Percentiles rank a stretch among this genome's conserved stretches.
phyloP scores from a whole-genome alignment of 768 basidiomycete species.

The Piloderma croceum region DNA sequence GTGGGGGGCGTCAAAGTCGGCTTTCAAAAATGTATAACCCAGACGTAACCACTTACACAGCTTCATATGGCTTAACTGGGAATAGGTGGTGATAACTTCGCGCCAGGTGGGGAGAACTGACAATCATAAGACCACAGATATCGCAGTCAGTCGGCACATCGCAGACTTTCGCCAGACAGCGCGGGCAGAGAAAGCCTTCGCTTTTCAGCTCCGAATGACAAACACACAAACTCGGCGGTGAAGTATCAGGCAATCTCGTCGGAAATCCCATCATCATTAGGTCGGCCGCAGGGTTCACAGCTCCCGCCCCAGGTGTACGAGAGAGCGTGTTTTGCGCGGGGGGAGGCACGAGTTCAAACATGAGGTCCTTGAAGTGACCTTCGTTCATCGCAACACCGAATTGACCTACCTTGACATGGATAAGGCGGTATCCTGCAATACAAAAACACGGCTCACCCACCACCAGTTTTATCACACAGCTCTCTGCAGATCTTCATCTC shows the following conservation, averaged over 20 bases:
- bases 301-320: conserved; percentile 39
- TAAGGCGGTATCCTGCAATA: conserved; percentile 4
- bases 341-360: conserved; percentile 94
- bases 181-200: conserved; percentile 91
- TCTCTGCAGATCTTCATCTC: conserved; percentile 98
- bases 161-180: conserved; percentile 90
- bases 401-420: conserved; percentile 43
- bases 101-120: conserved; percentile 94
- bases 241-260: conserved; percentile 79
- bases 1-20: conserved; percentile 7
- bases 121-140: conserved; percentile 95
- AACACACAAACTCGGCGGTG: conserved; percentile 79
- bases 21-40: neutral
- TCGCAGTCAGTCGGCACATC: conserved; percentile 98
- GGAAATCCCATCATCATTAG: conserved; percentile 99
- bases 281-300: conserved; percentile 67
- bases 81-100: conserved; percentile 94
- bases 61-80: conserved; percentile 80
- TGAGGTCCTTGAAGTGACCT: conserved; percentile 90
- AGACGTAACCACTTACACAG: conserved; percentile 58
- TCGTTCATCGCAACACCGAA: conserved; percentile 99
- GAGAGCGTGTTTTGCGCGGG: conserved; percentile 70
- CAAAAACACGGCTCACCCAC: conserved; percentile 38
- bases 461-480: conserved; percentile 86
- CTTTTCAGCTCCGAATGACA: conserved; percentile 92